Conservation (phyloP, 2,329 filamentous ascomycete species). For the Xylaria sp. region DNA sequence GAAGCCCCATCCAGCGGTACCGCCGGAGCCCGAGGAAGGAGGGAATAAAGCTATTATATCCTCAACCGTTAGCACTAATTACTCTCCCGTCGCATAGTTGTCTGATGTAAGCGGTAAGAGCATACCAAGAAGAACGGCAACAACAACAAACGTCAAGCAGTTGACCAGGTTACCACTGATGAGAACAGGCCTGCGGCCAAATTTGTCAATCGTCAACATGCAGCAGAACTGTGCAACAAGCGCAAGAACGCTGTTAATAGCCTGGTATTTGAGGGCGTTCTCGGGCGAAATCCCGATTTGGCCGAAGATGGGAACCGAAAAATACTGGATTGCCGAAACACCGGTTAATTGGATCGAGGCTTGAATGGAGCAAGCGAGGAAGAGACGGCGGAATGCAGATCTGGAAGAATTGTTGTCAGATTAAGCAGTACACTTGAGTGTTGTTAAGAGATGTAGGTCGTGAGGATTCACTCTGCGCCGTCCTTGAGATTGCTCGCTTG, state of each 20-base stretch:
- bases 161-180: constrained; percentile 76
- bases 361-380: constrained; percentile 72
- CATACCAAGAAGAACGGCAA: constrained; percentile 54
- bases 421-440: neutral
- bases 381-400: constrained; percentile 72
- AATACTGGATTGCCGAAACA: constrained; percentile 77
- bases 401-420: constrained; percentile 22
- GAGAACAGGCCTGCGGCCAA: constrained; percentile 73
- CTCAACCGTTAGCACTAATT: neutral
- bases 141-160: constrained; percentile 73
- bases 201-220: constrained; percentile 70
- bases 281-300: constrained; percentile 71
- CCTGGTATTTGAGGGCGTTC: constrained; percentile 75
- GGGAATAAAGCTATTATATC: constrained; percentile 58
- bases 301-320: constrained; percentile 68
- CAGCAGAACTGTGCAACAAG: constrained; percentile 71
- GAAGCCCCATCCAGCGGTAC: constrained; percentile 71
- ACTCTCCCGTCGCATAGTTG: neutral
- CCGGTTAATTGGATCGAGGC: constrained; percentile 79
- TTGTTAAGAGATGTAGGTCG: too few species aligned
- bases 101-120: neutral
- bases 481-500: too few species aligned
- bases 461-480: too few species aligned
- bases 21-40: constrained; percentile 56
- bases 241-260: constrained; percentile 74